A percentile compares a stretch with the other conserved stretches of the same genome.
These are phyloP conservation scores for Pestalotiopsis sp. DNA, from an alignment of 2,329 filamentous ascomycete species.

Conservation along the genomic window DNA sequence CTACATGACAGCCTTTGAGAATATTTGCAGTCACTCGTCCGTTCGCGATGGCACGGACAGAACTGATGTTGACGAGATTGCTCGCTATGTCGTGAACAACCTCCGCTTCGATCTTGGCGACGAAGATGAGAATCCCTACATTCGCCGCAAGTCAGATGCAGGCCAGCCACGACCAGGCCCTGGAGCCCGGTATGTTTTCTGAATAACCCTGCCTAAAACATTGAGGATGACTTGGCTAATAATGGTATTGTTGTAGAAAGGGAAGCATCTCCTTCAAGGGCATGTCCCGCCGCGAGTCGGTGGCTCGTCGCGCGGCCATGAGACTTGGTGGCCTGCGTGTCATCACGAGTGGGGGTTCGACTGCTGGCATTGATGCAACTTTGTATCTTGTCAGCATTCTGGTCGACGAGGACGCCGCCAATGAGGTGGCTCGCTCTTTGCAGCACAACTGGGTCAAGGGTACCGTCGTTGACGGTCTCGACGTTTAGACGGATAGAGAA, in stretches of 20 bases:
- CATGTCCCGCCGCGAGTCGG: constrained; percentile 77
- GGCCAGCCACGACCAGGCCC: constrained; percentile 56
- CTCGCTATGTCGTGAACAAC: constrained; percentile 88
- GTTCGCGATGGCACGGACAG: constrained; percentile 72
- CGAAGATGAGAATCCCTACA: constrained; percentile 82
- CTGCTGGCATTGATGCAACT: constrained; percentile 79
- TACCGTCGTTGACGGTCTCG: constrained; percentile 80
- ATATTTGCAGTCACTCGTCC: constrained; percentile 74
- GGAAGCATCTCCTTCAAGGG: constrained; percentile 82
- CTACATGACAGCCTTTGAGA: constrained; percentile 79
- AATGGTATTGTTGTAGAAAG: constrained; percentile 57
- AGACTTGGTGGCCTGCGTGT: constrained; percentile 71
- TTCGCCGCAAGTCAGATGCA: constrained; percentile 73
- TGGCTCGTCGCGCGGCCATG: constrained; percentile 76
- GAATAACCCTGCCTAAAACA: not conserved
- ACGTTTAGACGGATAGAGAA: constrained; percentile 61
- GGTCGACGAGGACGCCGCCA: constrained; percentile 75
- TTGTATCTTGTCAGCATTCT: constrained; percentile 85
- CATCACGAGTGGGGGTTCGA: constrained; percentile 79
- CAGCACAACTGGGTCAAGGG: constrained; percentile 89
- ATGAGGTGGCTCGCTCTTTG: constrained; percentile 74
- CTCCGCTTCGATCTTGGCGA: constrained; percentile 83
- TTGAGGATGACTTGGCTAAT: constrained; percentile 17
- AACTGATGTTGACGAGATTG: constrained; percentile 80
- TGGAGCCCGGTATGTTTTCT: constrained; percentile 56